Conservation (phyloP, 140 eudicot genomes). For the Erigeron philadelphicus region DNA sequence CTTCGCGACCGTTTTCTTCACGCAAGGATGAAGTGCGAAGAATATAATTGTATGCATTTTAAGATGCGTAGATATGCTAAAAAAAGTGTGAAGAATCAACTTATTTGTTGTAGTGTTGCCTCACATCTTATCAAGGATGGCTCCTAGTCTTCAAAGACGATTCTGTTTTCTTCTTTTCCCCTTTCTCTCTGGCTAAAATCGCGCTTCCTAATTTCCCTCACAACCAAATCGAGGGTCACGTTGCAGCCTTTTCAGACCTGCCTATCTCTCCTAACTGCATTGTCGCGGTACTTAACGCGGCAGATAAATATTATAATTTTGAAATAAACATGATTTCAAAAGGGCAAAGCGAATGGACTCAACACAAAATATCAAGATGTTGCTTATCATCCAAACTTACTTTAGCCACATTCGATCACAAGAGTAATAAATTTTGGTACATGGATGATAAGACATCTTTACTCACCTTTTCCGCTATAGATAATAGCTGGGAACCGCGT, state of each 20-base stretch:
- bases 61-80: too few relatives aligned
- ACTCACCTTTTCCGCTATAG: conserved; percentile 11
- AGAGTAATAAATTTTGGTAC: conserved; percentile 1
- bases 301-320: not conserved
- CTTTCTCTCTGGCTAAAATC: conserved; percentile 28
- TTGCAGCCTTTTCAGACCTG: conserved; percentile 30
- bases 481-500: conserved; percentile 7
- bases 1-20: too few relatives aligned
- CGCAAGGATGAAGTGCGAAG: too few relatives aligned
- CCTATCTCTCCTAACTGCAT: conserved; percentile 32
- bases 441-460: not conserved
- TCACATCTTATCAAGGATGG: conserved; percentile 48
- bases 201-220: conserved; percentile 32
- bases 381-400: not conserved
- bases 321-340: conserved; percentile 27
- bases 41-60: too few relatives aligned
- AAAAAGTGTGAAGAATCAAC: too few relatives aligned
- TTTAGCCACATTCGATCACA: conserved; percentile 14
- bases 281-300: conserved; percentile 18
- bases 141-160: conserved; percentile 25
- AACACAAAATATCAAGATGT: not conserved
- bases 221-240: conserved; percentile 1
- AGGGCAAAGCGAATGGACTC: conserved; percentile 29
- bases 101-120: not conserved
- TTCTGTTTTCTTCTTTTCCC: conserved; percentile 36